Base-by-base conservation (phyloP, 306 rosid genomes). In the Trifolium dubium region DNA sequence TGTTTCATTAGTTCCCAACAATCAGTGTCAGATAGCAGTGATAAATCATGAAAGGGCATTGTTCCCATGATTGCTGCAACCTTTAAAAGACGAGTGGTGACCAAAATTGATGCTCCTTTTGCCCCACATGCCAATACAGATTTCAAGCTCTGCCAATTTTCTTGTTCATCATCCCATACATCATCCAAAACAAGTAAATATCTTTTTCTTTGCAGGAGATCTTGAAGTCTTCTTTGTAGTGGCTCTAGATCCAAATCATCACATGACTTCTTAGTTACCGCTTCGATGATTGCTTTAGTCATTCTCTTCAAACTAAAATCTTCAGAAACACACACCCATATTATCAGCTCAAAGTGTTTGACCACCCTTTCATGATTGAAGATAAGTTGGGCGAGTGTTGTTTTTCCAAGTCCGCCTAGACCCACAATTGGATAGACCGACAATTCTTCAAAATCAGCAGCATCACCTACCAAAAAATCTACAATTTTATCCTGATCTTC, bases 31-130 rank as follows among this genome's bases (percentile, higher is more conserved):
- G 37, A 56, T 28, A 56, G 63, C 37, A 4, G 10, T 28, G 63
- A 56, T 56, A 56, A 28, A 4, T 56, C 37, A 56, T 10, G 63
- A 28, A 4, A 15, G 2, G 15, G 15, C 4, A 56, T 19, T 19
- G 63, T 56, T 56, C 63, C 63, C 63, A 56, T 56, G 37, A 23
- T 23, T 55, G 11, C 8, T 23, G 62, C 62, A 8, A 55, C 62
- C 34, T 55, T 55, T 10, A 14, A 1, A 23, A 23, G 35, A 55
- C 62, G 15, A 28, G 62, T 55, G 1, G 62, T 23, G 62, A 55
- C 62, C 62, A 55, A 55, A 55, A 55, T 4, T 23, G 62, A 55
- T 0, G 62, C 14, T 4, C 62, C 62, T 23, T 56, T 56, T 29
- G 37, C 37, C 2, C 63, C 63, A 56, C 63, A 56, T 9, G 63